Evolutionary conservation across 2,329 filamentous ascomycete genomes (phyloP).

Genomic region (Ceratocystis albifundus): DNA sequence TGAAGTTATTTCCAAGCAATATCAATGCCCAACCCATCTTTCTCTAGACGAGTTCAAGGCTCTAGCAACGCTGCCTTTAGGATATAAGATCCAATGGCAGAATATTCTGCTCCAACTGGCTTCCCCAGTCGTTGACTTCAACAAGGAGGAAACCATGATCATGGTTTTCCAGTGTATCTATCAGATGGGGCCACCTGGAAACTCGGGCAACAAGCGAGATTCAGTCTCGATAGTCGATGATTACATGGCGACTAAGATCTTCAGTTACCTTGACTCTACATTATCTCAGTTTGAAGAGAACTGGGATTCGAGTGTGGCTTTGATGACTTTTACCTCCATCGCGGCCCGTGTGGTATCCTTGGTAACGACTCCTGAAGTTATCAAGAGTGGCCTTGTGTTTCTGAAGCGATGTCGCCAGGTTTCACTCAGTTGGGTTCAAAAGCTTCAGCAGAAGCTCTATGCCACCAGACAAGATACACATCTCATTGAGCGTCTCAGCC

Average conservation of each 20-base stretch:
- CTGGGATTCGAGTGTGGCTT: slow-evolving; percentile 38
- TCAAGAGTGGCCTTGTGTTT: slow-evolving; percentile 27
- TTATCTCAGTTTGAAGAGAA: slow-evolving; percentile 36
- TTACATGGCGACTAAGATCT: slow-evolving; percentile 31
- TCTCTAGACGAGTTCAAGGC: slow-evolving; percentile 44
- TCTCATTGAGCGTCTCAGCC: slow-evolving; percentile 30
- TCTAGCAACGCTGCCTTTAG: slow-evolving; percentile 39
- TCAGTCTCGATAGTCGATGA: not conserved
- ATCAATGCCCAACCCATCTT: slow-evolving; percentile 37
- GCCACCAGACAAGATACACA: slow-evolving; percentile 26
- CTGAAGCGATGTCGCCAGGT: slow-evolving; percentile 30
- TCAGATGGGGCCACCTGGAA: slow-evolving; percentile 35
- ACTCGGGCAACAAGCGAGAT: not conserved
- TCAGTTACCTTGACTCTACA: slow-evolving; percentile 27
- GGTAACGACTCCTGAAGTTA: slow-evolving; percentile 27
- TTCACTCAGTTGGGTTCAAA: slow-evolving; percentile 33
- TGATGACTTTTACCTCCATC: slow-evolving; percentile 34
- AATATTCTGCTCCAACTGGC: slow-evolving; percentile 44
- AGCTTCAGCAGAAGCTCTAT: slow-evolving; percentile 28
- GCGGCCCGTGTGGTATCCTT: slow-evolving; percentile 34
- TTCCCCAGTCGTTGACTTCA: slow-evolving; percentile 39
- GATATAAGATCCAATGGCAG: slow-evolving; percentile 41
- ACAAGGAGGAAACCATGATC: slow-evolving; percentile 37
- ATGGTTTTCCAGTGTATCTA: slow-evolving; percentile 40
- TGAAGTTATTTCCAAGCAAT: slow-evolving; percentile 40